These are phyloP conservation scores for Clonostachys byssicola DNA, from an alignment of 2,329 filamentous ascomycete genomes.

Conservation along the genomic window DNA sequence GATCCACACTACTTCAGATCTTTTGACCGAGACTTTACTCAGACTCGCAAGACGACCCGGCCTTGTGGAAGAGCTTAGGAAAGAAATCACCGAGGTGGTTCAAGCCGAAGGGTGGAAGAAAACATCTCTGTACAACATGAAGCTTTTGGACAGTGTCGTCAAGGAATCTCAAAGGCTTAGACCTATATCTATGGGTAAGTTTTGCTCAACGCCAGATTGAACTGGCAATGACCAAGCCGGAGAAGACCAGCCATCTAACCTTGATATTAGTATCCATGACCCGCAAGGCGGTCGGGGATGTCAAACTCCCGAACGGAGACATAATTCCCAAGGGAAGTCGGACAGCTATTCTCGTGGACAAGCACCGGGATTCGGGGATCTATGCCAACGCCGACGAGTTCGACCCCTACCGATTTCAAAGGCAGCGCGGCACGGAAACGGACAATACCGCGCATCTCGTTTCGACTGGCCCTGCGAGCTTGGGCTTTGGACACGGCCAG, in stretches of 20 bases:
- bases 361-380: conserved; percentile 7
- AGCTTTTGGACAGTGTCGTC: conserved; percentile 42
- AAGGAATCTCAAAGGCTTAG: conserved; percentile 44
- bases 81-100: conserved; percentile 24
- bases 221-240: conserved; percentile 18
- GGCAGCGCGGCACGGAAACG: conserved; percentile 13
- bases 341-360: conserved; percentile 8
- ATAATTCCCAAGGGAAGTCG: conserved; percentile 12
- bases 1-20: conserved; percentile 34
- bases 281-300: conserved; percentile 3
- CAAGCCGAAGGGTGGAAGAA: conserved; percentile 33
- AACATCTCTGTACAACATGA: conserved; percentile 31
- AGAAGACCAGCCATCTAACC: conserved; percentile 20
- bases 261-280: conserved; percentile 4
- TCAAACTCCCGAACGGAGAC: conserved; percentile 8
- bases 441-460: conserved; percentile 22
- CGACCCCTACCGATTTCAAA: conserved; percentile 17
- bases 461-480: conserved; percentile 13
- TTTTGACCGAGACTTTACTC: conserved; percentile 6
- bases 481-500: conserved; percentile 32
- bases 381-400: conserved; percentile 15
- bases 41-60: conserved; percentile 31
- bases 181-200: neutral
- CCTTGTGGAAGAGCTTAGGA: conserved; percentile 28
- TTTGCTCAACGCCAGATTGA: neutral